Conservation (phyloP, 2,329 filamentous ascomycete species). For the Aspergillus quadricinctus region DNA sequence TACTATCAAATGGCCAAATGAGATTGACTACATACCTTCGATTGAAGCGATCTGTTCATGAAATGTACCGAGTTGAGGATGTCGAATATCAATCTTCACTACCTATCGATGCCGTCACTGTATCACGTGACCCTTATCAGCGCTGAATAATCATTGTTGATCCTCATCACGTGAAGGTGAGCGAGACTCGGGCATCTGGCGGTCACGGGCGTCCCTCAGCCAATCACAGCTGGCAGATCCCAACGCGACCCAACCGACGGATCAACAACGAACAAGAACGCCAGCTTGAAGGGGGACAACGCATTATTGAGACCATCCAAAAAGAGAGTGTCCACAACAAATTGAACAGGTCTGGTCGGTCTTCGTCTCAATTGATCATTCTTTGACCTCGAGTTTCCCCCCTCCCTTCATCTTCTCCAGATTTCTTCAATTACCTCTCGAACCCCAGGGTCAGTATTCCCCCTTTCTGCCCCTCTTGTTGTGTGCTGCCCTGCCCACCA, state of each 20-base stretch:
- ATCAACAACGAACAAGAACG: conserved; percentile 27
- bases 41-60: background rate
- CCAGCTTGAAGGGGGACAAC: conserved; percentile 22
- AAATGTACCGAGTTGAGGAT: background rate
- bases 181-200: conserved; percentile 8
- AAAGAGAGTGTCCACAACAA: conserved; percentile 46
- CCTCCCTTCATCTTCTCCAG: conserved; percentile 3
- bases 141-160: conserved; percentile 1
- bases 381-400: conserved; percentile 4
- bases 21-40: background rate
- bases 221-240: conserved; percentile 22
- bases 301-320: conserved; percentile 19
- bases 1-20: background rate
- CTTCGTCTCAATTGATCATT: conserved; percentile 7
- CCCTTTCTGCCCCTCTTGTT: conserved; percentile 20
- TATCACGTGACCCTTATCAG: background rate
- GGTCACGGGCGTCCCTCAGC: conserved; percentile 11
- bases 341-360: conserved; percentile 32
- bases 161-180: background rate
- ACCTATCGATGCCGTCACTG: background rate
- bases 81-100: conserved; percentile 6
- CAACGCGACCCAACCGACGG: conserved; percentile 36
- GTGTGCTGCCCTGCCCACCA: conserved; percentile 22
- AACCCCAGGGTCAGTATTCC: conserved; percentile 12
- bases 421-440: background rate